Evolutionary conservation across 176 grass and related monocot genomes (phyloP).

Genomic region (Raddia guianensis): DNA sequence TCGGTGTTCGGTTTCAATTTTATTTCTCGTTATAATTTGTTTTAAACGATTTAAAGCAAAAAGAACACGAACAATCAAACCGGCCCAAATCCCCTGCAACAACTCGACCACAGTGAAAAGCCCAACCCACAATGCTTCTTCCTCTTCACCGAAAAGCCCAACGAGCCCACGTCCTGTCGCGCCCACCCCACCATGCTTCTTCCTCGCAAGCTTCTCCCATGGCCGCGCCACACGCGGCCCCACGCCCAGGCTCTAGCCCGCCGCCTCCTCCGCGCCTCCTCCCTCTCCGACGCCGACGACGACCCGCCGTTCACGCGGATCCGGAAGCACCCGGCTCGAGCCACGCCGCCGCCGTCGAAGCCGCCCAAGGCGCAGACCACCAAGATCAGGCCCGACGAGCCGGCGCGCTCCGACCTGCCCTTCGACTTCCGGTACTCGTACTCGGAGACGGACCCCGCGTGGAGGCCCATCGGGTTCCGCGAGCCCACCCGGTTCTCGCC

Average conservation of each 20-base stretch:
- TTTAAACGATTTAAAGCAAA: too few species aligned
- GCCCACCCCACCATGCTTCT: constrained; percentile 29
- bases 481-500: constrained; percentile 79
- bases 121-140: too few species aligned
- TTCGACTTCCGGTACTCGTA: constrained; percentile 75
- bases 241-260: background rate
- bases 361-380: constrained; percentile 1
- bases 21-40: too few species aligned
- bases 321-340: background rate
- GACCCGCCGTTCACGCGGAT: constrained; percentile 48
- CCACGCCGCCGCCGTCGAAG: background rate
- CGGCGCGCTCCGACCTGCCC: constrained; percentile 55
- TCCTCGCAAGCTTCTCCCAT: constrained; percentile 37
- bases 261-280: constrained; percentile 34
- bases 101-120: too few species aligned
- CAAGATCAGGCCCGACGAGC: constrained; percentile 47
- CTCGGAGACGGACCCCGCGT: constrained; percentile 55
- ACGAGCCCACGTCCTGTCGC: background rate
- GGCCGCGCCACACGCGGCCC: constrained; percentile 15
- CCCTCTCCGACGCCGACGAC: constrained; percentile 23
- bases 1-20: too few species aligned
- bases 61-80: too few species aligned
- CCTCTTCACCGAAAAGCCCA: too few species aligned
- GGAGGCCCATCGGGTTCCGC: constrained; percentile 72
- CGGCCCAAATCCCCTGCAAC: too few species aligned